Evolutionary conservation across 441 rosid genomes (phyloP).

Genomic region (Omphalea diandra): DNA sequence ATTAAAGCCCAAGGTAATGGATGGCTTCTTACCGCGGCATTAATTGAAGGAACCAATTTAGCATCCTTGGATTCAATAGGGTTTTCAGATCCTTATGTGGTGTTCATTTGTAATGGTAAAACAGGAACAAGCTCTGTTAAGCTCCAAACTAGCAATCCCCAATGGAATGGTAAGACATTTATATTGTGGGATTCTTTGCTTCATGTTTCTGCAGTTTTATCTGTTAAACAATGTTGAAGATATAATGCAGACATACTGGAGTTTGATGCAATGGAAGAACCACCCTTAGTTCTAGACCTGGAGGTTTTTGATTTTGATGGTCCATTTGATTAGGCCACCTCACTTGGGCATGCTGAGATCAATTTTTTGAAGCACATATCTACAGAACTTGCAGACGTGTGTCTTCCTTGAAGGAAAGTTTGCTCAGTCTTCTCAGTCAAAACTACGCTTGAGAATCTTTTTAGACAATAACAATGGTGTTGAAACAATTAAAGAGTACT

Average conservation of each 20-base stretch:
- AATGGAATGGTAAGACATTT: constrained; percentile 70
- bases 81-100: constrained; percentile 71
- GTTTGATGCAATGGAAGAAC: constrained; percentile 95
- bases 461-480: constrained; percentile 76
- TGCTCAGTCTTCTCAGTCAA: constrained; percentile 75
- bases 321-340: constrained; percentile 81
- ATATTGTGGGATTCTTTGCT: constrained; percentile 12
- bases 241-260: constrained; percentile 70
- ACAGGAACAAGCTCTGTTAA: constrained; percentile 81
- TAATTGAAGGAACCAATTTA: constrained; percentile 67
- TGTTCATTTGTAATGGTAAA: constrained; percentile 80
- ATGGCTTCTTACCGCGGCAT: constrained; percentile 86
- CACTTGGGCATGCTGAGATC: constrained; percentile 87
- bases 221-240: constrained; percentile 19
- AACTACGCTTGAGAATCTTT: constrained; percentile 71
- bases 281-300: constrained; percentile 80
- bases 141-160: constrained; percentile 74
- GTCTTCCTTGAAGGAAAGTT: constrained; percentile 75
- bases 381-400: constrained; percentile 68
- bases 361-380: constrained; percentile 74
- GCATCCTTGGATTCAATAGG: constrained; percentile 54
- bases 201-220: constrained; percentile 1
- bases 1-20: constrained; percentile 70
- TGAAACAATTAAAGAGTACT: constrained; percentile 67
- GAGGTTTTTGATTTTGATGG: constrained; percentile 92